These are phyloP conservation scores for Suaeda aralocaspica DNA, from an alignment of 148 eudicot genomes.

Conservation along the genomic window DNA sequence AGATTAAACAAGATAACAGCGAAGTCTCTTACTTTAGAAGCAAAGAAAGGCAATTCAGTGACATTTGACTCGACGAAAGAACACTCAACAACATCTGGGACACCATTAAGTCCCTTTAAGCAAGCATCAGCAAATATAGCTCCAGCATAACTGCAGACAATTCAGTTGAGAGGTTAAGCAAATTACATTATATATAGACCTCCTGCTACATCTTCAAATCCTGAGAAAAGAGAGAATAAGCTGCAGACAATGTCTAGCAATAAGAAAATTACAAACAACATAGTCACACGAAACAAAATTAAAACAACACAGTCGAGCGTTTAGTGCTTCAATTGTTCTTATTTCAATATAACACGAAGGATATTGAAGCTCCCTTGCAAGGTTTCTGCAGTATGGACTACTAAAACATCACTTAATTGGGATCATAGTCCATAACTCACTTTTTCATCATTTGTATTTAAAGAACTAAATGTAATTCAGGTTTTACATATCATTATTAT, in stretches of 20 bases:
- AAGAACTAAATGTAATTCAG: too few relatives aligned
- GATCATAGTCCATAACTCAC: background rate
- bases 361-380: background rate
- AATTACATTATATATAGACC: slow-evolving; percentile 3
- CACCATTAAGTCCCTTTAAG: slow-evolving; percentile 96
- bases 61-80: slow-evolving; percentile 75
- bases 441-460: background rate
- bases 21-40: slow-evolving; percentile 62
- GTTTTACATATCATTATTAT: background rate
- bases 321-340: background rate
- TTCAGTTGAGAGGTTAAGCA: background rate
- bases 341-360: background rate
- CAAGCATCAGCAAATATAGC: slow-evolving; percentile 98
- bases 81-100: slow-evolving; percentile 92
- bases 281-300: background rate
- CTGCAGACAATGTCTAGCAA: background rate
- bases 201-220: background rate
- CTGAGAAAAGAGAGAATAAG: background rate
- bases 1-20: background rate
- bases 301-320: background rate
- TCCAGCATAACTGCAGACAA: slow-evolving; percentile 73
- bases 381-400: background rate
- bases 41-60: slow-evolving; percentile 86
- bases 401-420: background rate
- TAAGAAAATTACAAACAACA: background rate